phyloP scores from a whole-genome alignment of 768 basidiomycete species.

The Russula abietina region DNA sequence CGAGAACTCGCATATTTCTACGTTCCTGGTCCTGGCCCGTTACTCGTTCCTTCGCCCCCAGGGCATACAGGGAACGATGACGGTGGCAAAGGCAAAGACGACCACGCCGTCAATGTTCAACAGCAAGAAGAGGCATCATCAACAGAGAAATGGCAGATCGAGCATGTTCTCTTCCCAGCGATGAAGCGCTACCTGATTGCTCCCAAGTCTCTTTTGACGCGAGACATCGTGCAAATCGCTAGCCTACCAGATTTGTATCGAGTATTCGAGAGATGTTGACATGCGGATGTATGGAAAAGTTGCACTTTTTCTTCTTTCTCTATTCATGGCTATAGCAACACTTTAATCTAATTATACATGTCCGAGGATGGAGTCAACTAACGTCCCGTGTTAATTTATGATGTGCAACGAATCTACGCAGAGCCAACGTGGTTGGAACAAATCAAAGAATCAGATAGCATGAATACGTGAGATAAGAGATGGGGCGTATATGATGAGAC shows the following conservation, averaged over 20 bases:
- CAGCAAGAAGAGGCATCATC: conserved; percentile 47
- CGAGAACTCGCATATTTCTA: conserved; percentile 90
- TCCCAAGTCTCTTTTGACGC: conserved; percentile 59
- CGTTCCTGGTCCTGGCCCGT: conserved; percentile 51
- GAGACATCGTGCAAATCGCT: conserved; percentile 81
- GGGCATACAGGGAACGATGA: background rate
- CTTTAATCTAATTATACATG: conserved; percentile 16
- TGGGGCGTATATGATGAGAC: background rate
- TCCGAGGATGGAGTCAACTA: conserved; percentile 4
- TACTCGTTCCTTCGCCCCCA: conserved; percentile 24
- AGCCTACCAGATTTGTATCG: conserved; percentile 88
- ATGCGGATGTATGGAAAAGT: conserved; percentile 1
- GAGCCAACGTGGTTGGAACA: background rate
- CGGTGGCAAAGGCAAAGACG: conserved; percentile 5
- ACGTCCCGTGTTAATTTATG: conserved; percentile 5
- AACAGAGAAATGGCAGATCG: conserved; percentile 76
- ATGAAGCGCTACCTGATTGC: conserved; percentile 70
- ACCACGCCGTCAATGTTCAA: conserved; percentile 28
- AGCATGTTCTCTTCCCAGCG: conserved; percentile 86
- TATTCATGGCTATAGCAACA: conserved; percentile 10
- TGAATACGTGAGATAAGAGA: conserved; percentile 9
- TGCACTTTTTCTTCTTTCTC: background rate
- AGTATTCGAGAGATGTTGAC: conserved; percentile 86
- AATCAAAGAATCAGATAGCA: conserved; percentile 13
- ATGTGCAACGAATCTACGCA: background rate